A percentile compares a stretch with the other conserved stretches of the same genome.
phyloP scores from a whole-genome alignment of 108 stramenopile species.

The Pseudonitzschia delicatissima region DNA sequence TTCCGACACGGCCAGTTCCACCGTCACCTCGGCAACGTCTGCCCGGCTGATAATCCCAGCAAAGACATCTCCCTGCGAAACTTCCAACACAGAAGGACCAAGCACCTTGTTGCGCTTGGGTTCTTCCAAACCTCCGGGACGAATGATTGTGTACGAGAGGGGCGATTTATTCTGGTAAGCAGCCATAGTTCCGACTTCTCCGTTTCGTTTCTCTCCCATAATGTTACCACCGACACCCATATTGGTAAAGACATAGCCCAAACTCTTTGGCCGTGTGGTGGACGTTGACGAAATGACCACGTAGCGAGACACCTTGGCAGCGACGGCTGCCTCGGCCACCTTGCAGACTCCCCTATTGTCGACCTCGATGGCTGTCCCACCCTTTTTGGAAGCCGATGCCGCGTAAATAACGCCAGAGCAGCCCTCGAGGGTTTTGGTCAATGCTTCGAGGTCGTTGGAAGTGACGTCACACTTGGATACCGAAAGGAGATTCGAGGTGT shows the following conservation, averaged over 20 bases:
- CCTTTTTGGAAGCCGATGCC: constrained; percentile 51
- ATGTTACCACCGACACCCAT: constrained; percentile 32
- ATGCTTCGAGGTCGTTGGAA: background rate
- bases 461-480: constrained; percentile 1
- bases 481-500: background rate
- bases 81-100: constrained; percentile 30
- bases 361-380: constrained; percentile 33
- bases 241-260: constrained; percentile 49
- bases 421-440: background rate
- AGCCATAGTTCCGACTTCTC: constrained; percentile 24
- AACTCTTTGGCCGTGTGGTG: constrained; percentile 41
- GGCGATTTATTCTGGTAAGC: background rate
- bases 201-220: constrained; percentile 45
- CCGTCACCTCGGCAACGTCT: constrained; percentile 51
- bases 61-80: constrained; percentile 51
- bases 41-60: constrained; percentile 48
- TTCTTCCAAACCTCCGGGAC: constrained; percentile 49
- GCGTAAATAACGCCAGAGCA: constrained; percentile 44
- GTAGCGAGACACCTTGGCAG: constrained; percentile 23
- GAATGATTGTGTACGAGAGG: constrained; percentile 38
- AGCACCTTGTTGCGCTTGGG: constrained; percentile 27
- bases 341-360: constrained; percentile 33
- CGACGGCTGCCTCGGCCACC: constrained; percentile 17
- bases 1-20: constrained; percentile 18
- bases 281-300: constrained; percentile 49